Evolutionary conservation across 148 eudicot genomes (phyloP), one percentile per base, ranked within the genome.

Genomic region (Bassia scoparia): DNA sequence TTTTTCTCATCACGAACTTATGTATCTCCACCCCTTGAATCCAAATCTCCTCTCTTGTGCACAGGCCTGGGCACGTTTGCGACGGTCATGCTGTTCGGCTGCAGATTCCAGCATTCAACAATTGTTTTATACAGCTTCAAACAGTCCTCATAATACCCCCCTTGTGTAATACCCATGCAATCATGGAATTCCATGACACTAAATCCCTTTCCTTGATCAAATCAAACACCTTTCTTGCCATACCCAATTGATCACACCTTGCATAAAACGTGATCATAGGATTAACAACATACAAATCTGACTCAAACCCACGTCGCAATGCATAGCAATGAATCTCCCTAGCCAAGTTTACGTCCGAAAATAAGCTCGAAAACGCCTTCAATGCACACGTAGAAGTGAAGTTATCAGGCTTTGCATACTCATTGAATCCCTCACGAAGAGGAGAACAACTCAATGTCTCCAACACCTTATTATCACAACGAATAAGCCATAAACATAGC

Each of bases 141-240:
- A 79, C 88, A 84, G 21, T 88, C 86, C 62, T 77, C 81, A 63
- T 77, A 80, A 81, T 62, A 84, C 70, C 92, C 92, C 23, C 85
- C 84, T 74, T 86, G 89, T 48, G 84, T n/a, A 77, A 74, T 83
- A 86, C 71, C 87, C 90, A n/a, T 30, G 91, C 68, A 74, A 89
- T 77, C 88, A 87, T 87, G 1, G 91, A 83, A 81, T 86, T 89
- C 91, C 91, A 88, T 2, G 90, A 81, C 43, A 90, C 85, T 60
- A 82, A 38, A 75, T 90, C 96, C 75, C 78, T 84, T 46, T 67
- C 53, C 20, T 67, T 59, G 86, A 83, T 81, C 59, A 52, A 76
- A 79, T 88, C 83, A 74, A 90, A 88, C 74, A 88, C 41, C 37
- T 46, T 70, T 75, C 89, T 82, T 1, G 96, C 87, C 10, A 80